Percentiles rank a stretch among this genome's conserved stretches.
Conservation (phyloP, 2,329 filamentous ascomycete genomes). For the Aureobasidium sp. region DNA sequence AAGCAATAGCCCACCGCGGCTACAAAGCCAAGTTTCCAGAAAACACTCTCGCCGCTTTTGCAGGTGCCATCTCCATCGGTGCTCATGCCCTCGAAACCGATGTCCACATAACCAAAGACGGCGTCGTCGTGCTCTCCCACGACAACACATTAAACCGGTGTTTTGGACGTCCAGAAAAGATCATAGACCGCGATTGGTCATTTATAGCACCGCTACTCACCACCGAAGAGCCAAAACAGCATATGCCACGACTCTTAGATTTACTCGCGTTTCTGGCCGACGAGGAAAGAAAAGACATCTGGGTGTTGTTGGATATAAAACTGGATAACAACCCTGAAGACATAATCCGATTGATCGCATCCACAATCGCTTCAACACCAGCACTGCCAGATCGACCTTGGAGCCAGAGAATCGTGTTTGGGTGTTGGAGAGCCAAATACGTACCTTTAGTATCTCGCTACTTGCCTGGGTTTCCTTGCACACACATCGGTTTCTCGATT, state of each 20-base stretch:
- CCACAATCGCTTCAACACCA: conserved; percentile 51
- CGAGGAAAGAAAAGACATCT: conserved; percentile 60
- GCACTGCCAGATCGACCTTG: conserved; percentile 50
- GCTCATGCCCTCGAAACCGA: conserved; percentile 84
- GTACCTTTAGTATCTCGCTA: conserved; percentile 56
- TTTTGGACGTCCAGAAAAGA: conserved; percentile 65
- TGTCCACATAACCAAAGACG: conserved; percentile 73
- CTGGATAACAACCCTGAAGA: conserved; percentile 62
- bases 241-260: conserved; percentile 68
- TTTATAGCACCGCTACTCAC: conserved; percentile 65
- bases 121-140: conserved; percentile 66
- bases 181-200: conserved; percentile 70
- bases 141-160: conserved; percentile 73
- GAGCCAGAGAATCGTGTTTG: conserved; percentile 67
- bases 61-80: conserved; percentile 63
- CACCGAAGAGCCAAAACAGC: conserved; percentile 57
- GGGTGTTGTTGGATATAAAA: conserved; percentile 88
- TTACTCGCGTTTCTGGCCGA: conserved; percentile 64
- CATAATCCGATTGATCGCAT: conserved; percentile 63
- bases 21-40: conserved; percentile 75
- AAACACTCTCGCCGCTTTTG: conserved; percentile 77
- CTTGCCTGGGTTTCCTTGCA: conserved; percentile 56
- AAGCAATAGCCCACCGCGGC: conserved; percentile 71
- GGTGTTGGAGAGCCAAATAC: conserved; percentile 75
- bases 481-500: conserved; percentile 62